Base-by-base conservation (phyloP, 1,284 basidiomycete species). In the Boletus sp. region DNA sequence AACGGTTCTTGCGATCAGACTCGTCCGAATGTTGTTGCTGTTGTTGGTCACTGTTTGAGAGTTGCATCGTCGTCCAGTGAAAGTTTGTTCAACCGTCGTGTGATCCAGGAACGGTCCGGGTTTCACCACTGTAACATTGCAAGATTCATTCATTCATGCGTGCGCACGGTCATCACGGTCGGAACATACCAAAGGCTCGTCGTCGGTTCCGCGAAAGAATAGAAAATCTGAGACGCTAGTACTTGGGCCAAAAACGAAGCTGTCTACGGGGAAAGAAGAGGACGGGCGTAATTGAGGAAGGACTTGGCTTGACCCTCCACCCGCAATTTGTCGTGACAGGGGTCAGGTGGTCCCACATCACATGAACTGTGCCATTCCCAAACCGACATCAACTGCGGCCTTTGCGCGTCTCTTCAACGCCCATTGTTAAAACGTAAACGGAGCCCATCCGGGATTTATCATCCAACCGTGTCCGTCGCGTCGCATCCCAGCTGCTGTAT, bases 1-100 rank as follows among this genome's bases (percentile, higher is more conserved):
- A 85, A 59, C 84, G 79, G 73, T 83, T 84, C 68, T 74, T 78
- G 16, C 67, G 63, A 50, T 67, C 65, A 41, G 51, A 48, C 3
- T 66, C 64, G 57, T 65, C 63, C 24, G 24, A 24, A 4, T 24
- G 24, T n/a, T 56, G 20, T 9, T 57, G 29, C 18, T 53, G 57
- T 51, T 60, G 65, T 55, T 62, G 64, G 42, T 51, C 45, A 24
- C 47, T 61, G 47, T 58, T 63, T 56, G 66, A 67, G 53, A 51
- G 50, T 43, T 68, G 62, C 66, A 68, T 66, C 59, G 46, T 55
- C 53, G 56, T 41, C 9, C 7, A 16, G 20, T 20, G 7, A 13
- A 24, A 7, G 18, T 9, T 43, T 45, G 47, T 16, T 7, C 24
- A 16, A 45, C 36, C 22, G 63, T 58, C 60, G 63, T 63, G 63